phyloP scores from a whole-genome alignment of 768 basidiomycete species.

The Rhizopogon vinicolor region DNA sequence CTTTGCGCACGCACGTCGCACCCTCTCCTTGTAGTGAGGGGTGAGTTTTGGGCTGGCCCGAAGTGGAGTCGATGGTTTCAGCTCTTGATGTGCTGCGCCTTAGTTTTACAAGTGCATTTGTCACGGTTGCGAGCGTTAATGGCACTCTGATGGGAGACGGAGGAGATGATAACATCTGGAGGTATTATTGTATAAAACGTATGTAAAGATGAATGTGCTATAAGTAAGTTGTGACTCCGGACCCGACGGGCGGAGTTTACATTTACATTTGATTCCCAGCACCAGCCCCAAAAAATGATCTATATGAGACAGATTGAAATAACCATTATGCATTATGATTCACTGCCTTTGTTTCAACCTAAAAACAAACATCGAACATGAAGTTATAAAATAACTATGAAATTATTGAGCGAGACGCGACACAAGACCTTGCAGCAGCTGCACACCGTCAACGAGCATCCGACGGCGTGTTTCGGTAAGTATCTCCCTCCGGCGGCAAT shows the following conservation, averaged over 20 bases:
- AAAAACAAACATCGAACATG: too few relatives aligned
- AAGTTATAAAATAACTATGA: too few relatives aligned
- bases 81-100: conserved; percentile 29
- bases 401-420: too few relatives aligned
- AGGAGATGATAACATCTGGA: conserved; percentile 17
- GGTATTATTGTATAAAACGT: not conserved
- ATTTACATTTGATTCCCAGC: not conserved
- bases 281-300: too few relatives aligned
- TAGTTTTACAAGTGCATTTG: conserved; percentile 52
- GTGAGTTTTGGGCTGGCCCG: conserved; percentile 36
- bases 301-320: not conserved
- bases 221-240: not conserved
- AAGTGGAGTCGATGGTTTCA: conserved; percentile 30
- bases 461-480: too few relatives aligned
- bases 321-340: too few relatives aligned
- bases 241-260: not conserved
- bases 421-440: not conserved
- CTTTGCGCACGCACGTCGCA: conserved; percentile 21
- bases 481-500: conserved; percentile 1
- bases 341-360: too few relatives aligned
- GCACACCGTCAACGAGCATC: not conserved
- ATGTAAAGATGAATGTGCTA: not conserved
- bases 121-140: conserved; percentile 32
- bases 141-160: conserved; percentile 18
- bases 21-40: conserved; percentile 24